These are phyloP conservation scores for Rhypophila decipiens DNA, from an alignment of 495 filamentous ascomycete species.

Conservation along the genomic window DNA sequence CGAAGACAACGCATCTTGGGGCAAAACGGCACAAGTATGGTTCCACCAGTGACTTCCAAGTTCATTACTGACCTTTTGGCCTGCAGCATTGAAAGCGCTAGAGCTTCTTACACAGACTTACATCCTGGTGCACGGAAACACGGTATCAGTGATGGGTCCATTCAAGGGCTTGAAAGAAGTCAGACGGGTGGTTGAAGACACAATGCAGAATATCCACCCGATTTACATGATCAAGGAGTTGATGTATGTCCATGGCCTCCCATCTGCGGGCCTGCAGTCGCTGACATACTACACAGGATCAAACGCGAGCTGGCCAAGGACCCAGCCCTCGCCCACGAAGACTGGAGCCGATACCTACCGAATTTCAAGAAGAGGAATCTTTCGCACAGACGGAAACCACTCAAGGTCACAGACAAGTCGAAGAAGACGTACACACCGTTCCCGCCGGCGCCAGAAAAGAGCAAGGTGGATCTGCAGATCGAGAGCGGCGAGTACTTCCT, in stretches of 20 bases:
- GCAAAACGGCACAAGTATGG: slow-evolving; percentile 30
- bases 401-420: slow-evolving; percentile 83
- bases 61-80: slow-evolving; percentile 2
- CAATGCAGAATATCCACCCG: slow-evolving; percentile 88
- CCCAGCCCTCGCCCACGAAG: slow-evolving; percentile 76
- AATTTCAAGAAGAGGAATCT: slow-evolving; percentile 97
- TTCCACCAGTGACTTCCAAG: not conserved
- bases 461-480: slow-evolving; percentile 97
- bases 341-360: slow-evolving; percentile 93
- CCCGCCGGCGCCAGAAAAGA: slow-evolving; percentile 57
- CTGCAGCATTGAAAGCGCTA: slow-evolving; percentile 68
- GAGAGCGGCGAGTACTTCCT: slow-evolving; percentile 97
- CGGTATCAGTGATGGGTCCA: slow-evolving; percentile 82
- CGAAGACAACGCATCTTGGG: slow-evolving; percentile 87
- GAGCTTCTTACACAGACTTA: slow-evolving; percentile 93
- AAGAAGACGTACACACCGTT: slow-evolving; percentile 93
- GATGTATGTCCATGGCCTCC: slow-evolving; percentile 39
- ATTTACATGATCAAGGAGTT: slow-evolving; percentile 79
- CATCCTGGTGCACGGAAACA: slow-evolving; percentile 96
- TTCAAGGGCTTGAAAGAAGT: slow-evolving; percentile 93
- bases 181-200: slow-evolving; percentile 83
- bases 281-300: slow-evolving; percentile 62
- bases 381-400: slow-evolving; percentile 72
- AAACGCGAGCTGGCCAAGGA: slow-evolving; percentile 97
- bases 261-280: not conserved